These are phyloP conservation scores for Kwoniella botswanensis DNA, from an alignment of 768 basidiomycete genomes.

Conservation along the genomic window DNA sequence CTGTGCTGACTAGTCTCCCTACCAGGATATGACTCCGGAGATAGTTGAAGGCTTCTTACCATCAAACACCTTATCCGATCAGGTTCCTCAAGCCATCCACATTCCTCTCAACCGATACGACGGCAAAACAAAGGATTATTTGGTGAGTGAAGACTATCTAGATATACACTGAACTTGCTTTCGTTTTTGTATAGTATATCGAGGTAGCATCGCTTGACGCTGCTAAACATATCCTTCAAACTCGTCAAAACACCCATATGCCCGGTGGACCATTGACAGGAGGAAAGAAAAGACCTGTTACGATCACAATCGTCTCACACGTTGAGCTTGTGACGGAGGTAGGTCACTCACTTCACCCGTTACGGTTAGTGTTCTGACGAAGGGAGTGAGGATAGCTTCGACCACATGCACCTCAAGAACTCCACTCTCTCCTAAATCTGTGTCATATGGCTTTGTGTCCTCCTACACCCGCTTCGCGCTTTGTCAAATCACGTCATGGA, in stretches of 20 bases:
- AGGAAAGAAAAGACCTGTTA: slow-evolving; percentile 43
- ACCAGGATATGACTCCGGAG: slow-evolving; percentile 47
- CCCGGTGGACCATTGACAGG: slow-evolving; percentile 33
- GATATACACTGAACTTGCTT: neutral
- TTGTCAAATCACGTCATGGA: slow-evolving; percentile 51
- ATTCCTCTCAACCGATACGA: slow-evolving; percentile 47
- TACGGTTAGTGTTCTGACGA: neutral
- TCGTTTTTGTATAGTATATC: slow-evolving; percentile 35
- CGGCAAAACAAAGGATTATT: slow-evolving; percentile 49
- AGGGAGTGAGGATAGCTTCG: slow-evolving; percentile 37
- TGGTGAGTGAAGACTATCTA: slow-evolving; percentile 32
- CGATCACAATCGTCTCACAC: slow-evolving; percentile 42
- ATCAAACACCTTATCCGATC: slow-evolving; percentile 24
- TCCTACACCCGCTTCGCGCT: slow-evolving; percentile 34
- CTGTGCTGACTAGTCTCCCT: neutral
- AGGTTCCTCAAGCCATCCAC: slow-evolving; percentile 42
- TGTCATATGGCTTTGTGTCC: slow-evolving; percentile 43
- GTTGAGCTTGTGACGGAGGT: slow-evolving; percentile 44
- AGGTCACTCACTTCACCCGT: slow-evolving; percentile 4
- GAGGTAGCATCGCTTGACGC: slow-evolving; percentile 40
- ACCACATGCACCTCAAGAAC: slow-evolving; percentile 40
- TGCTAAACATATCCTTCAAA: slow-evolving; percentile 41
- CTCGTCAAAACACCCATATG: slow-evolving; percentile 45
- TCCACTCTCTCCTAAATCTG: slow-evolving; percentile 36
- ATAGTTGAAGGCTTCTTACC: slow-evolving; percentile 44